Evolutionary conservation across 352 stramenopile genomes (phyloP).

Genomic region (Phytophthora lateralis): DNA sequence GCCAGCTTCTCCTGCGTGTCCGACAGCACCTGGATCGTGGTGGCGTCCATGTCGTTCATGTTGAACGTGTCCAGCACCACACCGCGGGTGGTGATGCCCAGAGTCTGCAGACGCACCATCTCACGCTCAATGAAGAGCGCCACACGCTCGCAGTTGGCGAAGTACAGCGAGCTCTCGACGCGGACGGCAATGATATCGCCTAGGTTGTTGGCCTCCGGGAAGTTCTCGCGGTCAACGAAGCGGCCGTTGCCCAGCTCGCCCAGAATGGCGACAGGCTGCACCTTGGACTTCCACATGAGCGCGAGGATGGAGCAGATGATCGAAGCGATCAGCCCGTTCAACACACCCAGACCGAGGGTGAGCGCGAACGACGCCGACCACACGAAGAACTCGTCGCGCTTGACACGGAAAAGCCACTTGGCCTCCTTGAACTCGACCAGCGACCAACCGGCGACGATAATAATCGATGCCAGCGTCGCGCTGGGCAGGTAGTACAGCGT

Average conservation of each 20-base stretch:
- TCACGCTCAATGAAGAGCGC: constrained; percentile 13
- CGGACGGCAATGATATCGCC: constrained; percentile 10
- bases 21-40: constrained; percentile 15
- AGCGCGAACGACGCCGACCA: constrained; percentile 11
- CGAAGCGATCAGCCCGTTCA: constrained; percentile 12
- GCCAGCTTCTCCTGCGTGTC: constrained; percentile 18
- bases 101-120: constrained; percentile 11
- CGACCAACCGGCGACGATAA: constrained; percentile 10
- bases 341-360: constrained; percentile 7
- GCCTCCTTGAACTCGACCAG: constrained; percentile 10
- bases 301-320: constrained; percentile 12
- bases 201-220: constrained; percentile 9
- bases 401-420: constrained; percentile 13
- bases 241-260: constrained; percentile 11
- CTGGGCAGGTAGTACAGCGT: constrained; percentile 15
- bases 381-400: constrained; percentile 15
- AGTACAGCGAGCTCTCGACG: constrained; percentile 15
- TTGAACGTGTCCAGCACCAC: constrained; percentile 15
- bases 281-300: constrained; percentile 17
- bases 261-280: constrained; percentile 13
- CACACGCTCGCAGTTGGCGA: constrained; percentile 12
- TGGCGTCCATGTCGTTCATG: constrained; percentile 19
- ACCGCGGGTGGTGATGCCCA: constrained; percentile 9
- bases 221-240: constrained; percentile 14
- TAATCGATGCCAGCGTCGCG: constrained; percentile 11